These are phyloP conservation scores for Penicillium olsonii DNA, from an alignment of 2,329 filamentous ascomycete genomes.

Conservation along the genomic window DNA sequence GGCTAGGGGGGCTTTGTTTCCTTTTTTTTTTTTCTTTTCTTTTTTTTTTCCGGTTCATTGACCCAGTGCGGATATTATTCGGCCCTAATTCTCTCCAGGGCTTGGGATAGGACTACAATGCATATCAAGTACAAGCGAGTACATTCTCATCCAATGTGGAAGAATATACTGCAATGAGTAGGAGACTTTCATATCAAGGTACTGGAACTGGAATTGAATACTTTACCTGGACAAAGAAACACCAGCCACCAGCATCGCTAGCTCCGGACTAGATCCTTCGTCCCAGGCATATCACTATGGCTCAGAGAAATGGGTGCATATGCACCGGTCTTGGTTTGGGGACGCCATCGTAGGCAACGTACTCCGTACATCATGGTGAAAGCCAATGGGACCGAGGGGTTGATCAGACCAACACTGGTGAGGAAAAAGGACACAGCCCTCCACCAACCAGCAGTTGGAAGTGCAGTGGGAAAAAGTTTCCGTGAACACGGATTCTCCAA, in stretches of 20 bases:
- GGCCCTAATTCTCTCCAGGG: background rate
- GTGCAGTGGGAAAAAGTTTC: background rate
- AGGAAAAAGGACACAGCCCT: background rate
- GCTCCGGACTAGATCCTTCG: background rate
- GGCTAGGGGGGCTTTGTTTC: background rate
- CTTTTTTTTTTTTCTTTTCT: background rate
- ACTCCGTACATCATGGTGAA: constrained; percentile 9
- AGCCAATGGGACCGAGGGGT: background rate
- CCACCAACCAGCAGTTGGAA: background rate
- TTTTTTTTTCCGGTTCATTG: no score
- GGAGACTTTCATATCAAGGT: background rate
- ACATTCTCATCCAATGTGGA: background rate
- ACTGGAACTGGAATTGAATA: no score
- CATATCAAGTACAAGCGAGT: no score
- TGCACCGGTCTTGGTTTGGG: constrained; percentile 13
- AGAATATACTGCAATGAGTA: no score
- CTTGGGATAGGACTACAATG: background rate
- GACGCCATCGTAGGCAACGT: constrained; percentile 9
- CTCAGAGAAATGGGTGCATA: background rate
- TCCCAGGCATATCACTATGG: background rate
- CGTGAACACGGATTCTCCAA: no score
- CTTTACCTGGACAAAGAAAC: background rate
- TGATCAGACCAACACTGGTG: background rate
- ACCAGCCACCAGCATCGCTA: background rate
- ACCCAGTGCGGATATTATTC: background rate